A percentile compares a stretch with the other conserved stretches of the same genome.
Evolutionary conservation across 805 yeast species (phyloP).

Genomic region (Nakazawaea pomicola): DNA sequence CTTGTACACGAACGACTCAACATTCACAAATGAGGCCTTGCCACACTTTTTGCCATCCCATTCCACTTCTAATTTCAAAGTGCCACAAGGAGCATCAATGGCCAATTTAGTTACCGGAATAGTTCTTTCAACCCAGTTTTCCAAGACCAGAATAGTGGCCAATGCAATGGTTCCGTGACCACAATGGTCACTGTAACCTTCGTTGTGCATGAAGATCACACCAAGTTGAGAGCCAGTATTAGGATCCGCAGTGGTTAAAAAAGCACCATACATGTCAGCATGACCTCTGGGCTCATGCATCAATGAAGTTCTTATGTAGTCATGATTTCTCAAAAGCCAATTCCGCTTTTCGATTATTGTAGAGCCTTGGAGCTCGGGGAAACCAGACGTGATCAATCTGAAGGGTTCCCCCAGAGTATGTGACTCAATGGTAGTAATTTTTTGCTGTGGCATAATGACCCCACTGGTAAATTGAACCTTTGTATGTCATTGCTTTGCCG

Average conservation of each 20-base stretch:
- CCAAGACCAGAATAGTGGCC: conserved; percentile 17
- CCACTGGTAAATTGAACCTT: no score
- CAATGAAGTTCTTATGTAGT: conserved; percentile 20
- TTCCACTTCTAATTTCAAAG: conserved; percentile 17
- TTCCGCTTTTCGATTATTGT: conserved; percentile 20
- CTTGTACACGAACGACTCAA: conserved; percentile 9
- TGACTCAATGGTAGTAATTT: conserved; percentile 20
- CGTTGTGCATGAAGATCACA: conserved; percentile 21
- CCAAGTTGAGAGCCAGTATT: conserved; percentile 21
- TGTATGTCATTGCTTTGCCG: no score
- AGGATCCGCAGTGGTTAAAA: conserved; percentile 17
- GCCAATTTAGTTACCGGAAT: conserved; percentile 19
- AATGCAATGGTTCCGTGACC: conserved; percentile 25
- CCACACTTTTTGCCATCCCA: conserved; percentile 22
- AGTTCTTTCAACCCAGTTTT: conserved; percentile 17
- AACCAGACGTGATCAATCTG: conserved; percentile 17
- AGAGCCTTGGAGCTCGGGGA: conserved; percentile 20
- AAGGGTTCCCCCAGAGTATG: conserved; percentile 25
- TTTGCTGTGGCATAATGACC: no score
- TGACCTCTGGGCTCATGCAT: conserved; percentile 26
- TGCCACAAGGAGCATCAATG: conserved; percentile 20
- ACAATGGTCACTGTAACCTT: conserved; percentile 25
- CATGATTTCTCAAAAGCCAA: conserved; percentile 17
- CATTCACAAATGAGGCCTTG: conserved; percentile 20
- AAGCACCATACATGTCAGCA: conserved; percentile 25